Percentiles rank a stretch among this genome's conserved stretches.
phyloP scores from a whole-genome alignment of 2,329 filamentous ascomycete species.

The Scolecobasidium constrictum region DNA sequence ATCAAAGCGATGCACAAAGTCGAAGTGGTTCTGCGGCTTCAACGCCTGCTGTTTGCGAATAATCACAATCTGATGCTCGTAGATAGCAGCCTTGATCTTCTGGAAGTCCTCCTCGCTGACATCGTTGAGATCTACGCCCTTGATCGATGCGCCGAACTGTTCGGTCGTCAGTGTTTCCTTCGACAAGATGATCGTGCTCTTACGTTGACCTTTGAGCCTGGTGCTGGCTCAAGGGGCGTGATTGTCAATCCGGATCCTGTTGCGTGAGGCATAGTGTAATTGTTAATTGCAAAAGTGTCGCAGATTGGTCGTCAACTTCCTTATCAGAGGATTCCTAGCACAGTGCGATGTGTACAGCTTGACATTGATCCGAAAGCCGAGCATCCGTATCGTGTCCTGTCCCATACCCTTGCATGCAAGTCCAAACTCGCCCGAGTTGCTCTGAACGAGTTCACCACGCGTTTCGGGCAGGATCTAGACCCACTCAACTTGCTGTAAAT shows the following conservation, averaged over 20 bases:
- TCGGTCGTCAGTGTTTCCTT: not conserved
- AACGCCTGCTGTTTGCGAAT: not conserved
- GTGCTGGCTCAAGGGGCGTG: not conserved
- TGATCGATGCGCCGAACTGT: not conserved
- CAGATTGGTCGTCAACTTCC: too few species aligned
- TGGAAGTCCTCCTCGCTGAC: not conserved
- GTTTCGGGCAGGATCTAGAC: too few species aligned
- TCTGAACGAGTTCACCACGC: too few species aligned
- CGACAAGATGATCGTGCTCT: not conserved
- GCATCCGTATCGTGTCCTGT: too few species aligned
- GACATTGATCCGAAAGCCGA: too few species aligned
- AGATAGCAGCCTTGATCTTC: not conserved
- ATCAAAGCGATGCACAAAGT: not conserved
- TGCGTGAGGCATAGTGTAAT: too few species aligned
- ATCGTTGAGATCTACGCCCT: not conserved
- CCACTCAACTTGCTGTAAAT: too few species aligned
- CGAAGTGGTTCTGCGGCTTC: not conserved
- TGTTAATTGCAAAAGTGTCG: too few species aligned
- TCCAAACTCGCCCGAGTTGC: too few species aligned
- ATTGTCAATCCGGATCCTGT: not conserved
- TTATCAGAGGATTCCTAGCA: too few species aligned
- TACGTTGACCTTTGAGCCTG: not conserved
- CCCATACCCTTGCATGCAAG: too few species aligned
- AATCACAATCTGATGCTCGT: not conserved
- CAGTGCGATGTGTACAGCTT: too few species aligned